Evolutionary conservation across 1,139 yeast species (phyloP), one percentile per base, ranked within the genome.

Genomic region (Lodderomyces metapsilosis): DNA sequence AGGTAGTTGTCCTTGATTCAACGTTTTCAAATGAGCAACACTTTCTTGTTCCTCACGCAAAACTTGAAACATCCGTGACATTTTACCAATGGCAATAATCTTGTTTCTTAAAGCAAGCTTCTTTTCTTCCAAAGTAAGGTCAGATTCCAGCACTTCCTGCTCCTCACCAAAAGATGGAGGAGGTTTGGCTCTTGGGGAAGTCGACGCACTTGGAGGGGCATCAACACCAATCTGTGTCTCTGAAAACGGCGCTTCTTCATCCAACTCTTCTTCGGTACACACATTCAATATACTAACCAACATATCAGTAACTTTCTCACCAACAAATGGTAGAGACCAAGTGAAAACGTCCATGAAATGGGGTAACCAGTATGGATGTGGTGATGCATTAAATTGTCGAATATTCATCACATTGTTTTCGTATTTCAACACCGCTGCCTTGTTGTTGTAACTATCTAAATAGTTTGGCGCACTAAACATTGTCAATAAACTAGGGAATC

Each of bases 331-430:
- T 46, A 92, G 71, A 3, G 96, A 88, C 98, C 98, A 92, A 5
- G 96, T 86, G 62, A 92, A 92, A 5, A 91, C 96, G 61, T 92
- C 97, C 96, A 91, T 89, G 55, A 91, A 88, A 62, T 91, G 91
- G 3, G 98, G 98, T 52, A 92, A 72, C 92, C 96, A 91, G 64
- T 92, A 92, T 1, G 98, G 98, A 64, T 92, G 98, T 7, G 96
- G 96, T 31, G 92, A 83, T 55, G 85, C 71, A 61, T 89, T 89
- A 68, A 92, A 92, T 64, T 92, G 98, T 47, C 98, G 78, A 49
- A 92, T 92, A 61, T 92, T 92, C 94, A 92, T 86, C 32, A 91
- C 94, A 53, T 89, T 86, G 56, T 86, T 79, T 54, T 88, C 97
- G 63, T 91, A 92, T 57, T 83, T 89, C 55, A 92, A 74, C 20